Base-by-base conservation (phyloP, 495 filamentous ascomycete genomes). In the Tuber borchii region DNA sequence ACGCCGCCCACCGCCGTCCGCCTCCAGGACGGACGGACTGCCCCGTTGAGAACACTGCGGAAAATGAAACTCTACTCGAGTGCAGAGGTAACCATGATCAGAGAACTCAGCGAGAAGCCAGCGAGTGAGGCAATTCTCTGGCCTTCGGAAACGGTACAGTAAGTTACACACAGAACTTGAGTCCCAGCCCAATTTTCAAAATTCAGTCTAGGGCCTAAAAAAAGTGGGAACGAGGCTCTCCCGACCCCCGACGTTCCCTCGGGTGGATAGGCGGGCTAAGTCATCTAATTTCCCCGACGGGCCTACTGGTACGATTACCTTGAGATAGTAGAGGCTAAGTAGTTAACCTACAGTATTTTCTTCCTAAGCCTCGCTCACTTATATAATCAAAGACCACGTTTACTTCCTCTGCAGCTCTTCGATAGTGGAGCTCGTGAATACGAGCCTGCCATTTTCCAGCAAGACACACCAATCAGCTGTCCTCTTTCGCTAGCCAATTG, bases 111-210 rank as follows among this genome's bases (percentile, higher is more conserved):
- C 1, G 20, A 26, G 48, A 56, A n/a, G n/a, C 10, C 48, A 56
- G 26, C 8, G 48, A 56, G 20, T 1, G 48, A 20, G 3, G 10
- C 2, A 56, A 56, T 56, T 56, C 22, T 22, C 22, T n/a, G 26
- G 48, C 22, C 6, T n/a, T 9, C 10, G 4, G 22, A n/a, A 8
- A n/a, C 26, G 10, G 48, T 7, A 2, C n/a, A n/a, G n/a, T n/a
- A n/a, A n/a, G n/a, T n/a, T n/a, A n/a, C 7, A 56, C 34, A 22
- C 48, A n/a, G 22, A 56, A 12, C 48, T 56, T 26, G 10, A 9
- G 8, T 8, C 48, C 71, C 74, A 77, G n/a, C 75, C 43, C n/a
- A 79, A 79, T 68, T 71, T 71, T 69, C 71, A 79, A 39, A 77
- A 37, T 65, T 71, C 76, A 45, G 39, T 74, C 71, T 37, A 78